A percentile compares a stretch with the other conserved stretches of the same genome.
phyloP scores from a whole-genome alignment of 768 basidiomycete species.

The Auriscalpium vulgare region DNA sequence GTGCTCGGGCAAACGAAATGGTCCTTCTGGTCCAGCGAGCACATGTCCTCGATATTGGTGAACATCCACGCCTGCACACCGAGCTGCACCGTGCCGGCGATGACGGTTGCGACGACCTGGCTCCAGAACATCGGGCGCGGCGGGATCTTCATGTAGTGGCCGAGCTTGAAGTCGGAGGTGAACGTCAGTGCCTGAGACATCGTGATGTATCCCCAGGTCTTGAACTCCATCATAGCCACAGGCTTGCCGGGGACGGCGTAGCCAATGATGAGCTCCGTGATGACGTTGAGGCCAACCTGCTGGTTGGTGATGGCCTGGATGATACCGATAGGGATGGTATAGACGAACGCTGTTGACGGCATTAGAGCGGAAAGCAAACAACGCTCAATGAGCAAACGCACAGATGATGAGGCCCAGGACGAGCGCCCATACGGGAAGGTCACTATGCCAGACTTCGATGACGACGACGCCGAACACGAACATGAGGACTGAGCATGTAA shows the following conservation, averaged over 20 bases:
- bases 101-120: slow-evolving; percentile 59
- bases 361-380: neutral
- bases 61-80: slow-evolving; percentile 75
- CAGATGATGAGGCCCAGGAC: slow-evolving; percentile 59
- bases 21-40: slow-evolving; percentile 41
- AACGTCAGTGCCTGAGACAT: slow-evolving; percentile 63
- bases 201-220: slow-evolving; percentile 61
- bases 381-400: slow-evolving; percentile 16
- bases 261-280: slow-evolving; percentile 75
- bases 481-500: slow-evolving; percentile 35
- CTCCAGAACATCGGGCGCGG: slow-evolving; percentile 56
- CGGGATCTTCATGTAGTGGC: slow-evolving; percentile 62
- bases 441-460: slow-evolving; percentile 65
- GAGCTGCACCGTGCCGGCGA: slow-evolving; percentile 67
- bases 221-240: slow-evolving; percentile 80
- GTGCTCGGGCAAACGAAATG: slow-evolving; percentile 50
- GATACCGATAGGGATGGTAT: slow-evolving; percentile 45
- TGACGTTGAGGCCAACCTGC: slow-evolving; percentile 62
- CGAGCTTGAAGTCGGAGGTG: slow-evolving; percentile 72
- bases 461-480: slow-evolving; percentile 58
- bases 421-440: slow-evolving; percentile 67
- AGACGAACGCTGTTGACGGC: slow-evolving; percentile 24
- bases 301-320: slow-evolving; percentile 76
- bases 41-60: slow-evolving; percentile 58
- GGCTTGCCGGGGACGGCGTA: slow-evolving; percentile 75